Base-by-base conservation (phyloP, 495 filamentous ascomycete species). In the Glonium stellatum region DNA sequence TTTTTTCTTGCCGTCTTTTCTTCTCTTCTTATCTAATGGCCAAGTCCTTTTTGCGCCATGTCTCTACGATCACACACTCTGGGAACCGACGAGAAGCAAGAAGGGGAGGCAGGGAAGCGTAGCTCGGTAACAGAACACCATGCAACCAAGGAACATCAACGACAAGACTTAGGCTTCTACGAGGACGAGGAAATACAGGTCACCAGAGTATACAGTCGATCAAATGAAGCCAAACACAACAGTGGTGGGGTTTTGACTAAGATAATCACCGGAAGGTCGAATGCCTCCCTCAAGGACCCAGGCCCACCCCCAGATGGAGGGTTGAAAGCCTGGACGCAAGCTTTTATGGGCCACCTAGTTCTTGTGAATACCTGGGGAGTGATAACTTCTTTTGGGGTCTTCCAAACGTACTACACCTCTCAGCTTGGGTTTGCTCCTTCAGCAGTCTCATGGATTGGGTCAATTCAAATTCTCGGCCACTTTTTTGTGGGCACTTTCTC, bases 301-400 rank as follows among this genome's bases (percentile, higher is more conserved):
- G 82, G 80, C 0, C 82, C 81, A 18, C 82, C 82, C 5, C 82
- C 82, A 0, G 81, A 85, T 64, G 84, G 85, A 18, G 87, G 87
- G 4, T 64, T 80, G 23, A 67, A 72, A 48, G 87, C 86, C 8
- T 90, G 87, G 87, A 78, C 75, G 1, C 85, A 88, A 70, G 84
- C 82, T 15, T 73, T 78, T n/a, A 77, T 84, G 70, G 82, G 74
- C 1, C 84, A 86, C 70, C 71, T 90, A 10, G 78, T 87, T 54
- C 79, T 88, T 55, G 83, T 84, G 73, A 84, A 84, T 53, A 87
- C 86, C 1, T 92, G 87, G 87, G 88, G 88, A 22, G 85, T 86
- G 65, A 83, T 87, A 69, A 83, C 84, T 67, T 85, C 84, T 25
- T 92, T 89, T 62, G 88, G 89, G 15, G 78, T 90, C 1, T 95